Base-by-base conservation (phyloP, 495 filamentous ascomycete species). In the Aspergillus ellipticus region DNA sequence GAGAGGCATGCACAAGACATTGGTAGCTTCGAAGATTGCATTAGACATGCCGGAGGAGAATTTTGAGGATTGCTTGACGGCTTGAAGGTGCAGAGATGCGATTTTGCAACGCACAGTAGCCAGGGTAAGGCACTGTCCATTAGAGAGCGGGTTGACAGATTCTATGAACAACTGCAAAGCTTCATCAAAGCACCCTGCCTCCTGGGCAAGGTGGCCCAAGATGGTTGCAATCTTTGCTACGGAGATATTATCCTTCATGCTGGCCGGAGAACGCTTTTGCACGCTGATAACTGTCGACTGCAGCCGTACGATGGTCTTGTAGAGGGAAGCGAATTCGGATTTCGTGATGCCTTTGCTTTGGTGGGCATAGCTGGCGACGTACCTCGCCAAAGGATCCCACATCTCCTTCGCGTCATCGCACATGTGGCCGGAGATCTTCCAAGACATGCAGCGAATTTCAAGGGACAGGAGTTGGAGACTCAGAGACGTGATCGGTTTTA, bases 371-470 rank as follows among this genome's bases (percentile, higher is more conserved):
- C 75, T 76, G 1, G 75, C 71, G 16, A 93, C 66, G 55, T 83
- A 93, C 37, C 84, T 81, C 4, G 80, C 72, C 35, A 92, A 79
- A 11, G 90, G 90, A 4, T 84, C 78, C 47, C 86, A 67, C 49
- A 95, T 66, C 24, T 96, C 89, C 63, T 83, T 88, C 21, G 78
- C 78, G 17, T 82, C 66, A 53, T 95, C 80, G 15, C 79, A 84
- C 19, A 82, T 60, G 64, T 94, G 91, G n/a, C 79, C 77, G 4
- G 84, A 82, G 29, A 92, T 48, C 33, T 75, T 82, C 90, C 90
- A 93, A 71, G 86, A 89, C 51, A 81, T 70, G 15, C 82, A 68
- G 6, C 89, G 82, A 29, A 83, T 77, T 48, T 84, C 79, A 13
- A 96, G 72, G 2, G 85, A 89, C 0, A 90, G 60, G 1, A 80